Percentiles rank a stretch among this genome's conserved stretches.
Evolutionary conservation across 1,284 basidiomycete genomes (phyloP).

Genomic region (Fomitopsis pinicola): DNA sequence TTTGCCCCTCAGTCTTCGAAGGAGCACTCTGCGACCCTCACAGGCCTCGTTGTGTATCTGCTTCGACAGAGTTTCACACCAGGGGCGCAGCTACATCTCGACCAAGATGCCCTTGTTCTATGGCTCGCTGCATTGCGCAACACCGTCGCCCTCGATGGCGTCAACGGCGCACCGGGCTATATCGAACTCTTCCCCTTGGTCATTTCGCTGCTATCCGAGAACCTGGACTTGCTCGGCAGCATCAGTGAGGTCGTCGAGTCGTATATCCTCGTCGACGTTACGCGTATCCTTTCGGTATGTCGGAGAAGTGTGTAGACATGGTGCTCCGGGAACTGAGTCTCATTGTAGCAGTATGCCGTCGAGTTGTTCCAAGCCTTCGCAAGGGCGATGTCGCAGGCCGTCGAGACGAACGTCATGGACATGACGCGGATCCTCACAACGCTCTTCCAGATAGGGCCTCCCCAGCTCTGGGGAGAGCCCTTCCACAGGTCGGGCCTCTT

Average conservation of each 20-base stretch:
- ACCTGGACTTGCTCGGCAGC: constrained; percentile 74
- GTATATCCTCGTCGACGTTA: constrained; percentile 73
- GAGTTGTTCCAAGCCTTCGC: constrained; percentile 55
- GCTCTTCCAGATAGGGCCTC: constrained; percentile 57
- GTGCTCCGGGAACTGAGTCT: neutral
- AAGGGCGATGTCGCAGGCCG: constrained; percentile 43
- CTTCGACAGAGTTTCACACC: constrained; percentile 72
- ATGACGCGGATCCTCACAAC: constrained; percentile 52
- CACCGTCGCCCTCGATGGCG: constrained; percentile 48
- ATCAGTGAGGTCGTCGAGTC: constrained; percentile 72
- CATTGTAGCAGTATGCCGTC: constrained; percentile 41
- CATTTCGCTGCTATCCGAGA: constrained; percentile 56
- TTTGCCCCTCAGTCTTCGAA: constrained; percentile 48
- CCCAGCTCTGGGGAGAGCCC: constrained; percentile 62
- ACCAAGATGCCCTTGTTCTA: constrained; percentile 73
- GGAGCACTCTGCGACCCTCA: constrained; percentile 54
- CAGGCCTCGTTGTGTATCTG: constrained; percentile 64
- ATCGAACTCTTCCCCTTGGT: constrained; percentile 68
- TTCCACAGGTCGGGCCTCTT: constrained; percentile 73
- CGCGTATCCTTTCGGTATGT: constrained; percentile 64
- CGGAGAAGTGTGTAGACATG: neutral
- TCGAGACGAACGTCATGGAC: constrained; percentile 52
- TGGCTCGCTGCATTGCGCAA: constrained; percentile 78
- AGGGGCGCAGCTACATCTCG: constrained; percentile 68
- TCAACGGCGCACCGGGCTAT: constrained; percentile 49